Evolutionary conservation across 192 early-diverging fungal species (phyloP), one percentile per base, ranked within the genome.

Genomic region (Geranomyces variabilis): DNA sequence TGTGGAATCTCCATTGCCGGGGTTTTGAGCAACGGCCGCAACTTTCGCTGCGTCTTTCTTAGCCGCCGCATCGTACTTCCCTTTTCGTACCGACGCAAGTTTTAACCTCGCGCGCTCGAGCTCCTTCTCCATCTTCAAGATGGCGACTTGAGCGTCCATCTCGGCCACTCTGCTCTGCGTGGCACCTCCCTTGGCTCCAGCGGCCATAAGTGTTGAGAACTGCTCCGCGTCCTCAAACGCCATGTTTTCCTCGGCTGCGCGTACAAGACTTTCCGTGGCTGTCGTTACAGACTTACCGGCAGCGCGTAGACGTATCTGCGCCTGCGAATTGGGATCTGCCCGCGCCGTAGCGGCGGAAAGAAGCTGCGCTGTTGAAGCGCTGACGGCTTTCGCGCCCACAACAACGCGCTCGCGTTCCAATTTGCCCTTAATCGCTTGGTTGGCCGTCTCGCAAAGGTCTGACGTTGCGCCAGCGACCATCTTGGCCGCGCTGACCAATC

Each of bases 111-210:
- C 87, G 51, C 67, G 67, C 63, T 87, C 83, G 14, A 88, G 74
- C 70, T 88, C 87, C 64, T 81, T 82, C 73, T 88, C 87, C 82
- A 88, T 83, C 70, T 79, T 80, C 59, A 88, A 61, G 22, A 88
- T 81, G 4, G 68, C 74, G 48, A 88, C 75, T 55, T 86, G 83
- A 4, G 85, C 85, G 59, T 88, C 83, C 81, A 87, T 83, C 46
- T 87, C 81, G 13, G 86, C 59, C 13, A 82, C 79, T 57, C 74
- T 66, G 10, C 70, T 70, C n/a, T 53, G 64, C 33, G 71, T 74
- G 12, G 61, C 48, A 21, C 68, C 65, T 48, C 70, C 65, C 34
- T 15, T 41, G 22, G 58, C 24, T 31, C 58, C 58, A 0, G 73
- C 62, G 33, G 60, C 6, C 64, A 71, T 79, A 24, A 76, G 41